A percentile compares a stretch with the other conserved stretches of the same genome.
These are phyloP conservation scores for Coniochaeta prunicola DNA, from an alignment of 2,329 filamentous ascomycete species.

Conservation along the genomic window DNA sequence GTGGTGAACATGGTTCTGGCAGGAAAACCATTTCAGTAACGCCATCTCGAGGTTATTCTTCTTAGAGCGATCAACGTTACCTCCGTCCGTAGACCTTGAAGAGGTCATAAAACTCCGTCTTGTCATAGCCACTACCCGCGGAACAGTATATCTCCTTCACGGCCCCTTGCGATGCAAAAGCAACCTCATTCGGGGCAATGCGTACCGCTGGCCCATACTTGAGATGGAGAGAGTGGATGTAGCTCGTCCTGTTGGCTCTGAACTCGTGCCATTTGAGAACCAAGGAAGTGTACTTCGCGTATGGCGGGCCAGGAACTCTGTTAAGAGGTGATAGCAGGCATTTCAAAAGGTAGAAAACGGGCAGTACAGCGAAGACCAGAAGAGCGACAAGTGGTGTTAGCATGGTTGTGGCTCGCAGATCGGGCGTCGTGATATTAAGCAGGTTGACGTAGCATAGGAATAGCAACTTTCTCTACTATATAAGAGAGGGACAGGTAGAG, in stretches of 20 bases:
- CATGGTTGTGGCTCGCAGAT: not conserved
- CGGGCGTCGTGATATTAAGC: not conserved
- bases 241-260: constrained; percentile 40
- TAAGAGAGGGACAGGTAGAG: too few relatives aligned
- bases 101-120: constrained; percentile 56
- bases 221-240: constrained; percentile 48
- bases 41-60: not conserved
- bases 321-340: constrained; percentile 26
- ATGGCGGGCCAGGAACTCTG: constrained; percentile 38
- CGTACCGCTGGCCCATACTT: constrained; percentile 51
- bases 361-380: constrained; percentile 5
- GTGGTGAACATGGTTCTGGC: constrained; percentile 53
- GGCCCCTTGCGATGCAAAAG: constrained; percentile 47
- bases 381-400: not conserved
- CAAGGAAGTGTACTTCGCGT: constrained; percentile 42
- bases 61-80: constrained; percentile 20
- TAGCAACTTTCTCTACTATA: not conserved
- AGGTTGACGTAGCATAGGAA: not conserved
- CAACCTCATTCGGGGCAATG: constrained; percentile 50
- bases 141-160: constrained; percentile 58
- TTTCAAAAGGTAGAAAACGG: constrained; percentile 6
- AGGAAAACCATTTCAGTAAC: not conserved
- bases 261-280: constrained; percentile 51
- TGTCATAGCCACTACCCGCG: constrained; percentile 56
- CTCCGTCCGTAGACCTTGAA: constrained; percentile 51